Base-by-base conservation (phyloP, 2,329 filamentous ascomycete species). In the Colletotrichum sp. region DNA sequence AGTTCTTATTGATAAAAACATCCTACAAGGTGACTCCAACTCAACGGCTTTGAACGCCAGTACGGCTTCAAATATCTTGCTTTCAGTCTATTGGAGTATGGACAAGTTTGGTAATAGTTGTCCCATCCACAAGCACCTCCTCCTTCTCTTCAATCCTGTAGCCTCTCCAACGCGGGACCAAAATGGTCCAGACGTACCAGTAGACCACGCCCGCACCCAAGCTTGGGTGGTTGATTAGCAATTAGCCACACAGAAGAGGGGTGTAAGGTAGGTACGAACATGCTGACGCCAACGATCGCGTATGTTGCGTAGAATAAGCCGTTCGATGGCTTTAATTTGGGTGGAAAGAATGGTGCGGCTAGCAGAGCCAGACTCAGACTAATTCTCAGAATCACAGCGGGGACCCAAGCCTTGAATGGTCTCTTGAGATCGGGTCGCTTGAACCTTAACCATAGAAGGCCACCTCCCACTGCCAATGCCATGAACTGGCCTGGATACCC, bases 111-210 rank as follows among this genome's bases (percentile, higher is more conserved):
- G 91, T 94, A 67, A 95, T 88, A 2, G 87, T 89, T 1, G 92
- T 95, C 0, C 94, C 94, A 82, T 95, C 94, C 27, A 87, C 86
- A 25, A 95, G 82, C 0, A 91, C 85, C 48, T 90, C 89, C 4
- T 85, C 86, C 71, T 90, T 87, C 78, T 95, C 93, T 79, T 94
- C 91, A 3, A 95, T 83, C 16, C 81, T 88, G 80, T 94, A 94
- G 0, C 89, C 88, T 66, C 89, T 86, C 83, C 89, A 89, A 56
- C 83, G 85, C 2, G 94, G 94, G 28, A 95, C 80, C 1, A 91
- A 77, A 5, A 91, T 86, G 1, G 92, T 92, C 90, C 91, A 94
- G 2, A 94, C 76, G 77, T 91, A 92, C 94, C 94, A 95, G 80
- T 95, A 95, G 0, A 91, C 2, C 1, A 93, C 80, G 0, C 90